phyloP scores from a whole-genome alignment of 2,329 filamentous ascomycete genomes.

The Bipolaris cookei region DNA sequence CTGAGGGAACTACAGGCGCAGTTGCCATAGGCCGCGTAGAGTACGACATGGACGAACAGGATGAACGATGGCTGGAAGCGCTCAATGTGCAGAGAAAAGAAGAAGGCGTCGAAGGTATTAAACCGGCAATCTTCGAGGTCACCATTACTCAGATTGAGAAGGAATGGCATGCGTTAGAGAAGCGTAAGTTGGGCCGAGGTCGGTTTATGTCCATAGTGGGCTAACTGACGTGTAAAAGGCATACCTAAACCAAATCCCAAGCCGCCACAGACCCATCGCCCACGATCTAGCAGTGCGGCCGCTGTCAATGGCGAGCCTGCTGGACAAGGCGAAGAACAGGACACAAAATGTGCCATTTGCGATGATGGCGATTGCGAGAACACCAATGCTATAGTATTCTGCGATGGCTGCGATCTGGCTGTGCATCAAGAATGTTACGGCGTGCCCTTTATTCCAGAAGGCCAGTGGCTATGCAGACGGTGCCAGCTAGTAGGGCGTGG shows the following conservation, averaged over 20 bases:
- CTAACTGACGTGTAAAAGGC: conserved; percentile 35
- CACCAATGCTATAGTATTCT: conserved; percentile 98
- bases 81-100: conserved; percentile 79
- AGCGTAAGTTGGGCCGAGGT: conserved; percentile 58
- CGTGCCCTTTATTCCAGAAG: conserved; percentile 97
- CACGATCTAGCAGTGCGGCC: conserved; percentile 89
- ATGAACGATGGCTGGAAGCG: conserved; percentile 91
- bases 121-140: conserved; percentile 93
- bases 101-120: conserved; percentile 79
- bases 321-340: conserved; percentile 83
- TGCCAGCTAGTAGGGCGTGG: conserved; percentile 94
- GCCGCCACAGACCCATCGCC: conserved; percentile 90
- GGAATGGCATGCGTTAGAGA: conserved; percentile 96
- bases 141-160: conserved; percentile 99
- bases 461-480: conserved; percentile 96
- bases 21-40: conserved; percentile 78
- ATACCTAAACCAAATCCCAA: conserved; percentile 98
- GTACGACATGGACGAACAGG: conserved; percentile 99
- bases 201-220: background rate
- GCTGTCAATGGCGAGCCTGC: conserved; percentile 93
- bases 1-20: conserved; percentile 61
- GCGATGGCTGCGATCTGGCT: conserved; percentile 94
- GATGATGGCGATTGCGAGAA: conserved; percentile 99
- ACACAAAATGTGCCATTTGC: conserved; percentile 96
- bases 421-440: conserved; percentile 99